Base-by-base conservation (phyloP, 1,284 basidiomycete species). In the Wolfiporia cocos region DNA sequence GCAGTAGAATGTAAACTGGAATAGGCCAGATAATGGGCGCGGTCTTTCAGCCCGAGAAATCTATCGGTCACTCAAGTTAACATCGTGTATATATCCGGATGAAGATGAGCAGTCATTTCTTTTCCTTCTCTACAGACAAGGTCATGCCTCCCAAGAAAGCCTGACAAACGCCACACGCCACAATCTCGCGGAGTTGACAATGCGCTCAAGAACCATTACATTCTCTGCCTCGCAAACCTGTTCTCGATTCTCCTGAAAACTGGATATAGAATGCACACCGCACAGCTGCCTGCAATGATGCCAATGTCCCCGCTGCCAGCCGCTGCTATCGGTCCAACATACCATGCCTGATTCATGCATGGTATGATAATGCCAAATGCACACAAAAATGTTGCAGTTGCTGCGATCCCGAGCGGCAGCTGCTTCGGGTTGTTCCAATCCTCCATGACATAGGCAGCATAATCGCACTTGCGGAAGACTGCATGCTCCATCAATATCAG, bases 321-420 rank as follows among this genome's bases (percentile, higher is more conserved):
- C 28, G 37, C 49, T 29, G 74, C 71, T 23, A 75, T 66, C 1
- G 73, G 70, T 1, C 73, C 72, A 43, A 58, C 63, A 50, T 75
- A 81, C 76, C 75, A 81, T 18, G 64, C 72, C 45, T 81, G 78
- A 30, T 71, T 68, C 76, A 80, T 81, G 48, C 69, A 77, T 14
- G 73, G 76, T 5, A 81, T 62, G 35, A 81, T 67, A 33, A 78
- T 63, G 0, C 73, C 75, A 48, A 71, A 71, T 0, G 70, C 68
- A 12, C 65, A 67, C 0, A 61, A 31, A 48, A 78, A 77, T 0
- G 77, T 66, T 3, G 72, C n/a, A 1, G 74, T 51, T 0, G 76
- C 78, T 1, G 79, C 72, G 7, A 68, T 21, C 1, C 75, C 74
- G 5, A 62, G 55, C 0, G 76, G 74, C 1, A 78, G 61, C 14